Evolutionary conservation across 176 grass and related monocot species (phyloP), one percentile per base, ranked within the genome.

Genomic region (Rhynchospora pubera): DNA sequence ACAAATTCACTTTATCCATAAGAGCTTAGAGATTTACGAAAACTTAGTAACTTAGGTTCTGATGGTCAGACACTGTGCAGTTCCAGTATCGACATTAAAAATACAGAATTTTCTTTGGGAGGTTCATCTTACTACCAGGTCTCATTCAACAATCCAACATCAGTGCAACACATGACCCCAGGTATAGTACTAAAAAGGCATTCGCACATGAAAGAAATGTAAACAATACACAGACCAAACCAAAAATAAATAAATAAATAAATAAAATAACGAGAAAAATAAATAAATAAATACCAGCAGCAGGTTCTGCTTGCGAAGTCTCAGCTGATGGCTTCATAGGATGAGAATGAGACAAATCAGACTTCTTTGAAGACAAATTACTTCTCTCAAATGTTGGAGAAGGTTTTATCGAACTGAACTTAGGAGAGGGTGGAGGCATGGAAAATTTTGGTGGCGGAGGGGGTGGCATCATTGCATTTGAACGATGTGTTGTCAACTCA

Each of bases 241-340:
- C 44, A 66, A 39, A 14, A 16, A 46, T 2, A 65, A n/a, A n/a
- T n/a, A 39, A 16, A 46, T 2, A 65, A n/a, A n/a, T n/a, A n/a
- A 70, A 34, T 1, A 9, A 44, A 18, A 15, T 39, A 39, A 39
- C 34, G 4, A 39, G 34, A 39, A 39, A 39, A 39, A 39, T 39
- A 39, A 39, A 39, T 39, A 58, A 32, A n/a, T 11, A 43, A 62
- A 66, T 98, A 98, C 95, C 92, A 79, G 88, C 85, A 15, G 92
- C 57, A 65, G 80, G 56, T 57, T 78, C 47, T 76, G 18, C 22
- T 45, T 30, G 77, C 16, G 82, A 57, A 62, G 88, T 91, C 75
- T 76, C 57, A 9, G 86, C 86, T 52, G 56, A 79, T 51, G 64
- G n/a, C 21, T 79, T 83, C 70, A 73, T 81, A 43, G 77, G 42